Base-by-base conservation (phyloP, 1,284 basidiomycete species). In the Farysia itapuensis region DNA sequence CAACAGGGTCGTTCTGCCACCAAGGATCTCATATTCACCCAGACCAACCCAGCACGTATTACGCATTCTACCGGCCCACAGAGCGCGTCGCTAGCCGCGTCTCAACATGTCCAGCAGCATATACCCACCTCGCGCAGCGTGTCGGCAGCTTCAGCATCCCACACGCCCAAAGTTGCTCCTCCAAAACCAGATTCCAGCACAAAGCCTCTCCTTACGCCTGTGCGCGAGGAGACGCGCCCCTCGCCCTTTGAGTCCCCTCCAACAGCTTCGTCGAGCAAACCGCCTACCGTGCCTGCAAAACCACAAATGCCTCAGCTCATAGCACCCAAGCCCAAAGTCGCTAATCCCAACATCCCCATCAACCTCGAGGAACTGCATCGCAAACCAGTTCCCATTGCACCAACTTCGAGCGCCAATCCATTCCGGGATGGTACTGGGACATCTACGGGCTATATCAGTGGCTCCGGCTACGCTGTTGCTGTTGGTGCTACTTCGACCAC, bases 1-100 rank as follows among this genome's bases (percentile, higher is more conserved):
- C 73, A 76, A 37, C 68, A 65, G 18, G 73, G 73, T 37, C 46
- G 52, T 13, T 26, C 36, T 1, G 58, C 64, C 2, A 33, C 39
- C 25, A 63, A 56, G 29, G 50, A 63, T 13, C 56, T 73, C n/a
- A 29, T 76, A 11, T 76, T 76, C 34, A 69, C 61, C 2, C 74
- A 76, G 48, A 70, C 61, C 2, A 31, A 45, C n/a, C 68, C 65
- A n/a, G 63, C 48, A 6, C 42, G 50, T 28, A 64, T 54, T 34
- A 38, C 22, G 21, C 49, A 51, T 26, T 43, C 43, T 9, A 35
- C 32, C 20, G 45, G 52, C 3, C 58, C 58, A 1, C 52, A 63
- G 11, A 63, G 52, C 24, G 52, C 53, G 12, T 49, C 49, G 12
- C 48, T 45, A 25, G 58, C 42, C 20, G 49, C 52, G 2, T 63